Evolutionary conservation across 208 protist species (phyloP).

Genomic region (Leptomonas seymouri): DNA sequence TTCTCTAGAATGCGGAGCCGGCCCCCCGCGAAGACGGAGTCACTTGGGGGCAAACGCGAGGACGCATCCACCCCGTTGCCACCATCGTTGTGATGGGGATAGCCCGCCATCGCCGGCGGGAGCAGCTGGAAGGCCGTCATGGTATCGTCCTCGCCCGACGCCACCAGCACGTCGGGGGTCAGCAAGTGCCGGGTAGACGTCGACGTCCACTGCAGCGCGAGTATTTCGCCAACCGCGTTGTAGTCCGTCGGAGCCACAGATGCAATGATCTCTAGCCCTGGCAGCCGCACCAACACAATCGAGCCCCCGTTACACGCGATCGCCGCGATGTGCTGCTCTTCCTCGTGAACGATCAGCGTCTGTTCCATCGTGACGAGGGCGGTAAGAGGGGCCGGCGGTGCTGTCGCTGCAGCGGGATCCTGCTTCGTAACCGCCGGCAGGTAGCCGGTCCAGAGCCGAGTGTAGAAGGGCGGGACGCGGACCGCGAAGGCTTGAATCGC

Average conservation of each 20-base stretch:
- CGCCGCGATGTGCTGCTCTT: constrained; percentile 63
- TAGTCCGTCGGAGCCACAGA: constrained; percentile 54
- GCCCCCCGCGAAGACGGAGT: constrained; percentile 22
- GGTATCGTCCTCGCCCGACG: constrained; percentile 79
- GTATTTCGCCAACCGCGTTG: constrained; percentile 70
- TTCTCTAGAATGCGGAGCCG: constrained; percentile 56
- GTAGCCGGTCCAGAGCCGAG: constrained; percentile 56
- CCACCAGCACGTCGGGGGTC: constrained; percentile 67
- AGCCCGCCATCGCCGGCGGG: constrained; percentile 14
- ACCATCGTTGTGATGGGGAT: constrained; percentile 12
- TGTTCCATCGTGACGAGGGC: constrained; percentile 41
- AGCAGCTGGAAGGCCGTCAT: constrained; percentile 73
- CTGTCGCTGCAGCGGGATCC: not conserved
- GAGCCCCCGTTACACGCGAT: constrained; percentile 66
- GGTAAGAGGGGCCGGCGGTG: constrained; percentile 1
- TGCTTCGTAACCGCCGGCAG: constrained; percentile 18
- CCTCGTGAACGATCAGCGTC: constrained; percentile 50
- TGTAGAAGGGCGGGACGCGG: constrained; percentile 66
- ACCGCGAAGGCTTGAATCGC: constrained; percentile 61
- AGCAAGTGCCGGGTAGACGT: constrained; percentile 40
- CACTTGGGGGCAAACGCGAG: constrained; percentile 28
- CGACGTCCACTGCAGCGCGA: constrained; percentile 66
- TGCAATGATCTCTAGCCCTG: constrained; percentile 55
- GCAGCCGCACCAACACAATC: constrained; percentile 61
- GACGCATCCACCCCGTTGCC: constrained; percentile 18